Percentiles rank a stretch among this genome's conserved stretches.
phyloP scores from a whole-genome alignment of 2,329 filamentous ascomycete species.

The Cladosporium oxysporum region DNA sequence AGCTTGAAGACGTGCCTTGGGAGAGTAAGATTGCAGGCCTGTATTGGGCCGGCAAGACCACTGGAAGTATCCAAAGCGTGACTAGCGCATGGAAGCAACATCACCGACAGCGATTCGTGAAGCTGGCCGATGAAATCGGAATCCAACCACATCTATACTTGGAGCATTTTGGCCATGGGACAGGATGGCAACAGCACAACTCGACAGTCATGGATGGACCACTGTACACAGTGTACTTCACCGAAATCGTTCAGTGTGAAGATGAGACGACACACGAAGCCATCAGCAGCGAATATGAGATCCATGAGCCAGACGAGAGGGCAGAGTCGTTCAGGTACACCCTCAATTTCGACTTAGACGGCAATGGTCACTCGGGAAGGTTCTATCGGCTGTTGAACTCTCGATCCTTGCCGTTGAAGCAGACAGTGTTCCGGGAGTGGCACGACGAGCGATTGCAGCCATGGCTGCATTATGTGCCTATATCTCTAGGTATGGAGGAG shows the following conservation, averaged over 20 bases:
- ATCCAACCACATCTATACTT: conserved; percentile 4
- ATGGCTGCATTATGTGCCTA: conserved; percentile 60
- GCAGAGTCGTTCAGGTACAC: conserved; percentile 19
- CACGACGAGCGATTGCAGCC: conserved; percentile 58
- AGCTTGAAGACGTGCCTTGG: conserved; percentile 49
- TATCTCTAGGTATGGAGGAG: conserved; percentile 54
- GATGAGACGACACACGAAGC: conserved; percentile 35
- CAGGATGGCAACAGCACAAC: background rate
- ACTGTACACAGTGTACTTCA: conserved; percentile 49
- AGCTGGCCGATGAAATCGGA: conserved; percentile 33
- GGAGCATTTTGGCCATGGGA: background rate
- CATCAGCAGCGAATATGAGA: conserved; percentile 26
- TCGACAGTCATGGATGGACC: conserved; percentile 25
- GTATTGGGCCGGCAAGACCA: conserved; percentile 61
- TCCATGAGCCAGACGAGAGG: conserved; percentile 16
- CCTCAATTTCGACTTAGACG: conserved; percentile 53
- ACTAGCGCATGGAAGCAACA: conserved; percentile 41
- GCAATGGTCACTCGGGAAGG: conserved; percentile 58
- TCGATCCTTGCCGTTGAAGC: conserved; percentile 52
- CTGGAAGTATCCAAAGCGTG: conserved; percentile 46
- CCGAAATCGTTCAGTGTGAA: conserved; percentile 50
- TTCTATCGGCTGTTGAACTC: conserved; percentile 56
- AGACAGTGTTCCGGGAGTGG: conserved; percentile 58
- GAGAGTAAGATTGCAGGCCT: conserved; percentile 52
- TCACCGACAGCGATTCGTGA: conserved; percentile 53